Percentiles rank a stretch among this genome's conserved stretches.
phyloP scores from a whole-genome alignment of 2,329 filamentous ascomycete species.

The Canariomyces notabilis region DNA sequence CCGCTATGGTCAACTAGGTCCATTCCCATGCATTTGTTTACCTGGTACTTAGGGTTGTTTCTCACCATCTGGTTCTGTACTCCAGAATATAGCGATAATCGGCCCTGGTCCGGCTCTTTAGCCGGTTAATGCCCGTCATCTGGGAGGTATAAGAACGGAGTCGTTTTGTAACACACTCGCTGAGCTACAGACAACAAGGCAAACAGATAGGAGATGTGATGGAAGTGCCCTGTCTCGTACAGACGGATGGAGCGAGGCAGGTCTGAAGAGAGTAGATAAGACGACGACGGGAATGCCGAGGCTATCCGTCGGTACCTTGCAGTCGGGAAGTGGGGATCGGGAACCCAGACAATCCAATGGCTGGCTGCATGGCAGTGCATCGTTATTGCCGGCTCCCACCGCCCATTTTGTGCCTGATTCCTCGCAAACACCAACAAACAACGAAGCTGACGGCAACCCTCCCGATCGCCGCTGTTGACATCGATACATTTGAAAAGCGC shows the following conservation, averaged over 20 bases:
- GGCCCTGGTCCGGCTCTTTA: constrained; percentile 58
- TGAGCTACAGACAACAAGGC: too few species aligned
- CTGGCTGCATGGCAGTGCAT: too few species aligned
- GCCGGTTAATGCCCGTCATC: constrained; percentile 34
- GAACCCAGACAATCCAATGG: too few species aligned
- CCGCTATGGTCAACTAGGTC: neutral
- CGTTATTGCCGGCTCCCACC: constrained; percentile 4
- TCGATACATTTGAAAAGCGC: too few species aligned
- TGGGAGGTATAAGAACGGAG: neutral
- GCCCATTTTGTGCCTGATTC: constrained; percentile 7
- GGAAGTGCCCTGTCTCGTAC: neutral
- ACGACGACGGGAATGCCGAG: constrained; percentile 1
- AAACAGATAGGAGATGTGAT: neutral
- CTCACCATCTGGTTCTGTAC: constrained; percentile 80
- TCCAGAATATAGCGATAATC: constrained; percentile 78
- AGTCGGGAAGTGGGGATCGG: constrained; percentile 1
- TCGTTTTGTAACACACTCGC: neutral
- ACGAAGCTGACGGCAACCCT: neutral
- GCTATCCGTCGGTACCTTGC: constrained; percentile 4
- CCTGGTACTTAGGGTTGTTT: too few species aligned
- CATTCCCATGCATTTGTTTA: too few species aligned
- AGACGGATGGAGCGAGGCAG: neutral
- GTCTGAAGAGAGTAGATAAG: neutral
- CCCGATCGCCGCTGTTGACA: neutral
- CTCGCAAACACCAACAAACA: neutral